phyloP scores from a whole-genome alignment of 352 stramenopile species.

The Phytophthora cryptogea region DNA sequence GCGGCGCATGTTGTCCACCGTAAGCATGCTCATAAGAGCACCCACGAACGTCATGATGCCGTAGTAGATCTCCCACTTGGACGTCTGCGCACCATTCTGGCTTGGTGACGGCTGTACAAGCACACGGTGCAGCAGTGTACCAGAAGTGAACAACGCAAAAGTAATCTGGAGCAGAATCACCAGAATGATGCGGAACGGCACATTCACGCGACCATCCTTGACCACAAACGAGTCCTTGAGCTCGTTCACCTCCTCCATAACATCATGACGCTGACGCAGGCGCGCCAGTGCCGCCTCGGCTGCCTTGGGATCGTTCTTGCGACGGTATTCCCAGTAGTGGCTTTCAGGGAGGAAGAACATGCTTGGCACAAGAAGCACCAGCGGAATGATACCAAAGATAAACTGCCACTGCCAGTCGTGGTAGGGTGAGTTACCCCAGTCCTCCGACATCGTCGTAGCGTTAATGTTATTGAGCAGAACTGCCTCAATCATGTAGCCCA shows the following conservation, averaged over 20 bases:
- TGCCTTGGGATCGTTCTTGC: slow-evolving; percentile 60
- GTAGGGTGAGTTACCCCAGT: slow-evolving; percentile 70
- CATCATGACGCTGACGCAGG: slow-evolving; percentile 84
- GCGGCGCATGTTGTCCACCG: slow-evolving; percentile 82
- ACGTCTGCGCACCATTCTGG: slow-evolving; percentile 58
- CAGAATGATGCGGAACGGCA: slow-evolving; percentile 69
- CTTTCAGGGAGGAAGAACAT: slow-evolving; percentile 77
- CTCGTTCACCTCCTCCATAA: slow-evolving; percentile 76
- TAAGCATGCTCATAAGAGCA: slow-evolving; percentile 69
- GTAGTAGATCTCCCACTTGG: slow-evolving; percentile 82
- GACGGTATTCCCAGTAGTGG: slow-evolving; percentile 78
- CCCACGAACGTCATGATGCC: slow-evolving; percentile 77
- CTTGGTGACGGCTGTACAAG: slow-evolving; percentile 53
- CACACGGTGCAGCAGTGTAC: slow-evolving; percentile 67
- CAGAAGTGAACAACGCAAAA: slow-evolving; percentile 75
- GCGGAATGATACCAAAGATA: slow-evolving; percentile 71
- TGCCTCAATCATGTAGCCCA: slow-evolving; percentile 82
- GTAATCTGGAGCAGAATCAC: slow-evolving; percentile 66
- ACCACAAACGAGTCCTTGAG: slow-evolving; percentile 69
- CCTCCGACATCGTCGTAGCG: slow-evolving; percentile 57
- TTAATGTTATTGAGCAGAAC: slow-evolving; percentile 78
- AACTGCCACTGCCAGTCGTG: slow-evolving; percentile 86
- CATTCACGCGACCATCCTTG: slow-evolving; percentile 66
- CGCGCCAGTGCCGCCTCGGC: slow-evolving; percentile 67
- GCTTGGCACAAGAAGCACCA: slow-evolving; percentile 61